phyloP scores from a whole-genome alignment of 2,329 filamentous ascomycete genomes.

The Ascochyta rabiei region DNA sequence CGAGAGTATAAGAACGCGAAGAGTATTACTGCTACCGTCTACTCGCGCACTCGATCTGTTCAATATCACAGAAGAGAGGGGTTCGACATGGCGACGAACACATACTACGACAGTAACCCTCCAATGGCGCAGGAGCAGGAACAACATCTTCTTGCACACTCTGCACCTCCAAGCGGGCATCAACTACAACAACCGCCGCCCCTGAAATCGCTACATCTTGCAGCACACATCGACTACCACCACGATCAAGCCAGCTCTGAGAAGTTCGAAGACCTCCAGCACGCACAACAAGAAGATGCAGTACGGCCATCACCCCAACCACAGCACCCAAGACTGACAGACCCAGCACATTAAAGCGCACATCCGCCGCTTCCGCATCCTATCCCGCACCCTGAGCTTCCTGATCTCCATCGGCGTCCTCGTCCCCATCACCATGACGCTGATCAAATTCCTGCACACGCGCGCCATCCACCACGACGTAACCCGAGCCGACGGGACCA shows the following conservation, averaged over 20 bases:
- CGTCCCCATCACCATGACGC: constrained; percentile 45
- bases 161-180: constrained; percentile 14
- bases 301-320: constrained; percentile 15
- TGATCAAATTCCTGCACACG: constrained; percentile 49
- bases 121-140: constrained; percentile 10
- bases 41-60: no score
- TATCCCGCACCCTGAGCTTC: constrained; percentile 44
- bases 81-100: constrained; percentile 19
- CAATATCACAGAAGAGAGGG: no score
- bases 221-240: constrained; percentile 9
- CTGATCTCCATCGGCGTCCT: constrained; percentile 45
- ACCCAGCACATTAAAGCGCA: constrained; percentile 43
- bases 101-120: constrained; percentile 19
- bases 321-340: constrained; percentile 1
- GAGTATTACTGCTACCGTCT: no score
- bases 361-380: constrained; percentile 47
- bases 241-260: constrained; percentile 14
- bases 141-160: constrained; percentile 21
- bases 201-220: constrained; percentile 24
- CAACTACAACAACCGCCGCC: constrained; percentile 16
- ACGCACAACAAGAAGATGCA: constrained; percentile 25
- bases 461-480: constrained; percentile 35
- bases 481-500: constrained; percentile 18
- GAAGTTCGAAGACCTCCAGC: constrained; percentile 27
- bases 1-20: not conserved